Percentiles rank a stretch among this genome's conserved stretches.
phyloP scores from a whole-genome alignment of 768 basidiomycete genomes.

The Hydnomerulius pinastri region DNA sequence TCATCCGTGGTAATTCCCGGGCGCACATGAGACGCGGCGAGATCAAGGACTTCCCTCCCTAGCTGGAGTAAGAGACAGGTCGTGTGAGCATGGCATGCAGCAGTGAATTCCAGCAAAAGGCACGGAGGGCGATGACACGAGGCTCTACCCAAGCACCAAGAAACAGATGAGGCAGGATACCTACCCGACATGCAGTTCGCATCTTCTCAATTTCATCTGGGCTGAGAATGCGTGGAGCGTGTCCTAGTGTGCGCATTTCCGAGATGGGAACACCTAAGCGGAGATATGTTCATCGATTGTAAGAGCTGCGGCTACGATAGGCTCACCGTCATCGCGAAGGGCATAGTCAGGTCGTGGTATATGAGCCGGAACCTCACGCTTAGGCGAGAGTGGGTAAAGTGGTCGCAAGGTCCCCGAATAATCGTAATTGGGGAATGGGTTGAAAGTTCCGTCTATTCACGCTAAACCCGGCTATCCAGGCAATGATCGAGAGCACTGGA shows the following conservation, averaged over 20 bases:
- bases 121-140: not conserved
- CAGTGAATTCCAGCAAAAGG: conserved; percentile 7
- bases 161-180: conserved; percentile 31
- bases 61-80: conserved; percentile 51
- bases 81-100: not conserved
- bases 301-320: conserved; percentile 1
- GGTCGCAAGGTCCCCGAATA: conserved; percentile 84
- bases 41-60: conserved; percentile 89
- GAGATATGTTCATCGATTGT: not conserved
- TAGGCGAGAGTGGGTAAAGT: conserved; percentile 83
- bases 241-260: conserved; percentile 58
- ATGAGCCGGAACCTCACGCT: conserved; percentile 74
- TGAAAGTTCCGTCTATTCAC: conserved; percentile 67
- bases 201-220: conserved; percentile 86
- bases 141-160: not conserved
- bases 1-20: conserved; percentile 98
- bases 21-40: conserved; percentile 79
- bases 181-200: conserved; percentile 81
- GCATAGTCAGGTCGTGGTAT: conserved; percentile 92
- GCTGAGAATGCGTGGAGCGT: conserved; percentile 65
- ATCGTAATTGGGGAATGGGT: conserved; percentile 75
- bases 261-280: conserved; percentile 56
- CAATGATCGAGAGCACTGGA: no score
- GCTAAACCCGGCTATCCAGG: conserved; percentile 1
- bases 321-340: conserved; percentile 54